These are phyloP conservation scores for Solanum piurae DNA, from an alignment of 257 asterid species.

Conservation along the genomic window DNA sequence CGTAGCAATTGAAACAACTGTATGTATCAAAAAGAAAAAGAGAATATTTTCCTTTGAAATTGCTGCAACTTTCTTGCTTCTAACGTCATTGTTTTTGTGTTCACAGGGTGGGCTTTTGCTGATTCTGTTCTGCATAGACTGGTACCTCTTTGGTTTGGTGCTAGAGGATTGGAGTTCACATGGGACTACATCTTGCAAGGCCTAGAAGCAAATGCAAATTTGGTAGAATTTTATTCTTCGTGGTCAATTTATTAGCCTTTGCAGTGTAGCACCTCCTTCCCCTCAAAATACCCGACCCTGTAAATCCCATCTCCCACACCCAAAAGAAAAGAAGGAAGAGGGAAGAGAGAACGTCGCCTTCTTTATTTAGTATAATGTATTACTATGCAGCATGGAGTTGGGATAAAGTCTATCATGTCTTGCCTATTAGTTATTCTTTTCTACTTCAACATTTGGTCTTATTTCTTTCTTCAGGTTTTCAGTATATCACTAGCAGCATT, in stretches of 20 bases:
- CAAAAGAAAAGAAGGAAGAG: not conserved
- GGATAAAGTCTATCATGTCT: not conserved
- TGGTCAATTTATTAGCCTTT: not conserved
- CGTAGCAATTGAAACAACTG: not conserved
- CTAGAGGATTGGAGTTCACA: constrained; percentile 94
- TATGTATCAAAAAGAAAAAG: not conserved
- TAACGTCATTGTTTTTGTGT: constrained; percentile 3
- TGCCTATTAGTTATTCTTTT: not conserved
- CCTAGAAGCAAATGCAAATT: constrained; percentile 90
- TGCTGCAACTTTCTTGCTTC: not conserved
- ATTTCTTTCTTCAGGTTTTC: constrained; percentile 43
- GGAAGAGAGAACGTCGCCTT: not conserved
- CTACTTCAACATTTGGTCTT: not conserved
- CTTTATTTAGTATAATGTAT: not conserved
- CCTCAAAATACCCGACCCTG: not conserved
- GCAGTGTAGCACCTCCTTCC: not conserved
- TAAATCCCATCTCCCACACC: not conserved
- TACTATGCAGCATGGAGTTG: not conserved
- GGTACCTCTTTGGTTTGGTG: constrained; percentile 99
- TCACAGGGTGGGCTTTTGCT: constrained; percentile 98
- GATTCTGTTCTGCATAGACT: constrained; percentile 91
- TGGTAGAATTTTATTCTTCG: constrained; percentile 34
- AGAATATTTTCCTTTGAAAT: not conserved
- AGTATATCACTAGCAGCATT: constrained; percentile 88
- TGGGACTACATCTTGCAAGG: constrained; percentile 98